Conservation (phyloP, 306 rosid species). For the Vachellia collinsii region DNA sequence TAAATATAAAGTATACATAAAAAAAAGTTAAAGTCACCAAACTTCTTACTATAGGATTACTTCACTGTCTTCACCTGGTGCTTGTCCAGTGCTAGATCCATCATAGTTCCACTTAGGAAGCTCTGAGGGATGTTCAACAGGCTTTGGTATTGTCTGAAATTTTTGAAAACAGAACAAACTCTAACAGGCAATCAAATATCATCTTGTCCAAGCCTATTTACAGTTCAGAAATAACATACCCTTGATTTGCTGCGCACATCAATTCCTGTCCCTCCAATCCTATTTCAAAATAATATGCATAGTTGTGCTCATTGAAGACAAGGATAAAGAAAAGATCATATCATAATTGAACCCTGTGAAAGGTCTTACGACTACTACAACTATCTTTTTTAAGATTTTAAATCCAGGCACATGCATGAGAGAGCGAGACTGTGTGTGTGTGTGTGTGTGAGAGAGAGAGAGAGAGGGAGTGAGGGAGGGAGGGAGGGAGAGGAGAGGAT, state of each 20-base stretch:
- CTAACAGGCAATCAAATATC: not conserved
- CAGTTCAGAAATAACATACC: slow-evolving; percentile 53
- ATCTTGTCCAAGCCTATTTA: slow-evolving; percentile 23
- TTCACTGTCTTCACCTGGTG: slow-evolving; percentile 99
- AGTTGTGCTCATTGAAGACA: slow-evolving; percentile 31
- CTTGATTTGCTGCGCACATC: slow-evolving; percentile 97
- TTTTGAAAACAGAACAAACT: slow-evolving; percentile 35
- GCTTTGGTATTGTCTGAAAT: slow-evolving; percentile 81
- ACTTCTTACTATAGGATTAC: slow-evolving; percentile 93
- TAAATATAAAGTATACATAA: slow-evolving; percentile 16
- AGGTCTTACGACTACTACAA: not conserved
- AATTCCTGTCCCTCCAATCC: slow-evolving; percentile 95
- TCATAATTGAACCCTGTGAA: not conserved
- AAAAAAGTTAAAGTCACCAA: slow-evolving; percentile 28
- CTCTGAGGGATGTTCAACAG: slow-evolving; percentile 94
- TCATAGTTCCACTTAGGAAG: slow-evolving; percentile 99
- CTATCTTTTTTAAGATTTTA: not conserved
- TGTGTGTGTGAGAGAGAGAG: not conserved
- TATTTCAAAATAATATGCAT: slow-evolving; percentile 39
- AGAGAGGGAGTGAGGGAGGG: not conserved
- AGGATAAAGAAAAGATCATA: slow-evolving; percentile 22
- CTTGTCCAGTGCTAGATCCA: slow-evolving; percentile 99
- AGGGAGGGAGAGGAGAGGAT: not conserved
- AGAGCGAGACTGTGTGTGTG: not conserved
- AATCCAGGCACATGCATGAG: not conserved